Evolutionary conservation across 23 red algal genomes (phyloP).

Genomic region (Gracilaria vermiculophylla): DNA sequence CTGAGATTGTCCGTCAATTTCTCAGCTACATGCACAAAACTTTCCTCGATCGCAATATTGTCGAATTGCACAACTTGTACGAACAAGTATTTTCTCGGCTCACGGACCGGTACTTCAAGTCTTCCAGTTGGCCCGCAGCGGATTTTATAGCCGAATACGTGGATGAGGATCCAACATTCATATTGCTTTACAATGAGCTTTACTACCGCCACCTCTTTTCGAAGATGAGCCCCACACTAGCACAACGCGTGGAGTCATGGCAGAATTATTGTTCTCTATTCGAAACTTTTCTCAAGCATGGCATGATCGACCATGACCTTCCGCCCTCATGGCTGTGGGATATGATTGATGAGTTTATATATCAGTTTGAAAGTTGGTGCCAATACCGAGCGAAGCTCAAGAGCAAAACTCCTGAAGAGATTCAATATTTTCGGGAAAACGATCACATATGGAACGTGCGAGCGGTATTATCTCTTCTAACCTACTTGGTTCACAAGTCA

Average conservation of each 20-base stretch:
- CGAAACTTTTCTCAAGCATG: slow-evolving; percentile 60
- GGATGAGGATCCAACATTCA: slow-evolving; percentile 67
- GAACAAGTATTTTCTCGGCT: slow-evolving; percentile 77
- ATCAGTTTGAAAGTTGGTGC: slow-evolving; percentile 96
- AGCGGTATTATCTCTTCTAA: slow-evolving; percentile 71
- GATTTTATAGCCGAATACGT: slow-evolving; percentile 50
- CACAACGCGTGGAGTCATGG: slow-evolving; percentile 88
- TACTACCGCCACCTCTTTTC: slow-evolving; percentile 90
- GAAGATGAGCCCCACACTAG: slow-evolving; percentile 67
- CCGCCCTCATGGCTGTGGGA: slow-evolving; percentile 99
- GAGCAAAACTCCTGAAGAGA: slow-evolving; percentile 80
- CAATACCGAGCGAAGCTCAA: slow-evolving; percentile 79
- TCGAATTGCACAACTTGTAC: slow-evolving; percentile 89
- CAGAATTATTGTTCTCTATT: slow-evolving; percentile 91
- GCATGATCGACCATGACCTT: slow-evolving; percentile 76
- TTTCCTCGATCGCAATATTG: slow-evolving; percentile 65
- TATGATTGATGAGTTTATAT: slow-evolving; percentile 98
- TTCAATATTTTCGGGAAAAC: slow-evolving; percentile 73
- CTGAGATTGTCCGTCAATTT: slow-evolving; percentile 66
- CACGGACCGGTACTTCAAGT: slow-evolving; percentile 82
- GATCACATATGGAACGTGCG: slow-evolving; percentile 86
- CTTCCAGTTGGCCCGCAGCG: slow-evolving; percentile 60
- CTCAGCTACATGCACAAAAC: slow-evolving; percentile 69
- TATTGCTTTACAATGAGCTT: slow-evolving; percentile 95
- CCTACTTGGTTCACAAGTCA: slow-evolving; percentile 89